Conservation (phyloP, 441 rosid species). For the Lepidium campestre region DNA sequence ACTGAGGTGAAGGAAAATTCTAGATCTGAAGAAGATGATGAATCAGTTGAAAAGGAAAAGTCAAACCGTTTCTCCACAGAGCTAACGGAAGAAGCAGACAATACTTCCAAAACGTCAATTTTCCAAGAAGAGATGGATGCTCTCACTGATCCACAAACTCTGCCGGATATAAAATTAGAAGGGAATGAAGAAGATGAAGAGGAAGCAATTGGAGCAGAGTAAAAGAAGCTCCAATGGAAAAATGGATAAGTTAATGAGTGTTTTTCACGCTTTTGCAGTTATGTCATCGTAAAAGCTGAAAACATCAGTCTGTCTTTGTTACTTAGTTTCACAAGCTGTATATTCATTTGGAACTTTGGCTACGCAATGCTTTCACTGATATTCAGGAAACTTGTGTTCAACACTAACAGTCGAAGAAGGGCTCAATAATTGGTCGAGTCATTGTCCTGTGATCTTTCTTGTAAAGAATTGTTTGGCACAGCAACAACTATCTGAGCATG, state of each 20-base stretch:
- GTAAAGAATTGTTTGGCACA: neutral
- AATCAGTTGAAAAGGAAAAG: conserved; percentile 28
- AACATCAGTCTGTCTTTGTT: conserved; percentile 1
- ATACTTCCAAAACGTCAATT: conserved; percentile 34
- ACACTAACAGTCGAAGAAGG: neutral
- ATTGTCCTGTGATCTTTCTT: neutral
- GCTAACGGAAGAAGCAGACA: conserved; percentile 21
- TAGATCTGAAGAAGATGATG: conserved; percentile 26
- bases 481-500: neutral
- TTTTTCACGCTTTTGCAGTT: conserved; percentile 6
- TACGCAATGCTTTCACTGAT: conserved; percentile 6
- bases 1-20: conserved; percentile 28
- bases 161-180: conserved; percentile 42
- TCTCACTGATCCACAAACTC: conserved; percentile 43
- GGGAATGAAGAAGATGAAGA: conserved; percentile 36
- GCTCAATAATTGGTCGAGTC: neutral
- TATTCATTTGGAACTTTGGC: conserved; percentile 24
- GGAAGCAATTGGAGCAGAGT: conserved; percentile 37
- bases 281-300: conserved; percentile 15
- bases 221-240: conserved; percentile 8
- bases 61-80: conserved; percentile 16
- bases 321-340: conserved; percentile 18
- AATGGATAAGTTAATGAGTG: conserved; percentile 2
- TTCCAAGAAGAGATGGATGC: conserved; percentile 41
- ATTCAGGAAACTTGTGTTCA: neutral